Base-by-base conservation (phyloP, 139 green algal species). In the Chlorella sp. region DNA sequence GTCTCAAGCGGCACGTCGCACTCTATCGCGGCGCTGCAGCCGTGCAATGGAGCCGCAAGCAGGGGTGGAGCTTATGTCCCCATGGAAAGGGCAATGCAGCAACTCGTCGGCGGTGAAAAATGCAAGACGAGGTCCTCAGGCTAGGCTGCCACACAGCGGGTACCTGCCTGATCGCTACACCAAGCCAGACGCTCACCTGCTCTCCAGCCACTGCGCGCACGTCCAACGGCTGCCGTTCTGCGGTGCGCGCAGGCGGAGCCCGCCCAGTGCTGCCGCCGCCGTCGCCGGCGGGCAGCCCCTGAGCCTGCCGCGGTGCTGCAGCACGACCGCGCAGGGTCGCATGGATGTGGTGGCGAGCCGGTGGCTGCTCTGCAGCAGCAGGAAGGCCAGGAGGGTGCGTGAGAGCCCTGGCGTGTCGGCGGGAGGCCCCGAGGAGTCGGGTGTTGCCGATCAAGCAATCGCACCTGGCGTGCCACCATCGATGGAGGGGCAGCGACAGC, bases 1-100 rank as follows among this genome's bases (percentile, higher is more conserved):
- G 88, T 65, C 54, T 96, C 93, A n/a, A 98, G 41, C 1, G 95
- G 92, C 34, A 92, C 90, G 20, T 89, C 62, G 34, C 95, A 92
- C 17, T 96, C 91, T 11, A 90, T 78, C 43, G 90, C 73, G 28
- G 94, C 95, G 70, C 90, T 95, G 92, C 93, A 69, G n/a, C 5
- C 14, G 36, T 41, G 28, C 11, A 32, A 60, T 6, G 0, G 0
- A 2, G 65, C 1, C 34, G 16, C 51, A 60, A 16, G 51, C 51
- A 60, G 8, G 8, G 51, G 2, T 26, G 14, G 13, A 41, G 30
- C 64, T 70, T 32, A 34, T 41, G 64, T 32, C 8, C 30, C 3
- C 62, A 36, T 26, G 24, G 62, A 38, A 3, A 4, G 36, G 28
- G 28, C 62, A 32, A 6, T 30, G 60, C 60, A 68, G 6, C 30